phyloP scores from a whole-genome alignment of 495 filamentous ascomycete genomes.

The Aspergillus sparsus region DNA sequence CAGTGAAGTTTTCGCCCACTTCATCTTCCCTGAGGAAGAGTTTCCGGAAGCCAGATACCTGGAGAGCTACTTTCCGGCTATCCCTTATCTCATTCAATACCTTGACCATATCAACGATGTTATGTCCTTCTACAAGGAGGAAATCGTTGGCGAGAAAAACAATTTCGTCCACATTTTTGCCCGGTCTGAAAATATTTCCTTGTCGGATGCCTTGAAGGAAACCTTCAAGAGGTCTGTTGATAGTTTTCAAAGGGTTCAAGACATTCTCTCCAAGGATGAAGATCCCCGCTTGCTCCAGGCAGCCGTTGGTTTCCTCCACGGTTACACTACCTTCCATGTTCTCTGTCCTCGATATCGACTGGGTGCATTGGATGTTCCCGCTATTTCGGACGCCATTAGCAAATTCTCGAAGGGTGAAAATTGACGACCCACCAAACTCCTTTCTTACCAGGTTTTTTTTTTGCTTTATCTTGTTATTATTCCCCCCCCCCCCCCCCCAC shows the following conservation, averaged over 20 bases:
- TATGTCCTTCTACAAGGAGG: conserved; percentile 6
- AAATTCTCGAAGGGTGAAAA: neutral
- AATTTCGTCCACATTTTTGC: conserved; percentile 4
- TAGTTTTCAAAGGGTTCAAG: neutral
- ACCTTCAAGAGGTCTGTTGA: neutral
- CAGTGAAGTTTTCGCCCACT: conserved; percentile 2
- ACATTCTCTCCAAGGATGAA: neutral
- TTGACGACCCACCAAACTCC: neutral
- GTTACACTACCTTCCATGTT: conserved; percentile 3
- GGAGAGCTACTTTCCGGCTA: conserved; percentile 2
- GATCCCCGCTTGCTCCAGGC: neutral
- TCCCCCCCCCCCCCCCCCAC: too few relatives aligned
- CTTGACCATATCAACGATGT: conserved; percentile 5
- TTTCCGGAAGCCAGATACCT: conserved; percentile 4
- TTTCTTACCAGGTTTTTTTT: neutral
- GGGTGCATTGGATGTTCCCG: neutral
- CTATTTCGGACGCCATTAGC: neutral
- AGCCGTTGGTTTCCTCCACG: neutral
- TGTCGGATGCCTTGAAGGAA: neutral
- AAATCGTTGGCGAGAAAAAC: neutral
- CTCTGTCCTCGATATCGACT: neutral
- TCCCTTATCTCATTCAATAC: neutral
- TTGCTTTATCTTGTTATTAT: neutral
- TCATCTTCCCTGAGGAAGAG: neutral
- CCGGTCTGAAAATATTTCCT: neutral